Conservation (phyloP, 345 rosid genomes). For the Eucalyptus brandiana region DNA sequence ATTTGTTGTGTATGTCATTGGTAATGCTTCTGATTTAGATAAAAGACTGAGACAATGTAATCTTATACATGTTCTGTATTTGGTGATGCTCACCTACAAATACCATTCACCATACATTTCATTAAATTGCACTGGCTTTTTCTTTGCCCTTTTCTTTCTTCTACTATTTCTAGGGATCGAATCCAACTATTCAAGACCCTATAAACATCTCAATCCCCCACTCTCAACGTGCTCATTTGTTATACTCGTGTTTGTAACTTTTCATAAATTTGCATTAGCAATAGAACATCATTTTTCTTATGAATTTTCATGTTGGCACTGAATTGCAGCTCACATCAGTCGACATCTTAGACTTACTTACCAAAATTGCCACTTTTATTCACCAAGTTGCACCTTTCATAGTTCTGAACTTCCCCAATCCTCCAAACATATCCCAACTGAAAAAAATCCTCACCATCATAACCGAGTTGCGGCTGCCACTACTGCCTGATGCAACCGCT, state of each 20-base stretch:
- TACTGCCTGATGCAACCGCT: too few relatives aligned
- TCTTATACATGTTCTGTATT: fast-evolving
- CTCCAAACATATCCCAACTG: not conserved
- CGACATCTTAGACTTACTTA: not conserved
- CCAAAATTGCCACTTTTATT: not conserved
- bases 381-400: not conserved
- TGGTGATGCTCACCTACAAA: not conserved
- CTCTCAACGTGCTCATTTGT: too few relatives aligned
- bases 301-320: not conserved
- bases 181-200: not conserved
- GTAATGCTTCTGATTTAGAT: not conserved
- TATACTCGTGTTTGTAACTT: too few relatives aligned
- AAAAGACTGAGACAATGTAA: fast-evolving
- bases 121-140: not conserved
- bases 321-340: not conserved
- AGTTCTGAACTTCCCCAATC: not conserved
- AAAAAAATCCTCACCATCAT: not conserved
- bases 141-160: not conserved
- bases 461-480: not conserved
- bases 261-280: too few relatives aligned
- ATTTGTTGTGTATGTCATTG: fast-evolving
- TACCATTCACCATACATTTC: not conserved
- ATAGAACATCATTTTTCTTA: too few relatives aligned
- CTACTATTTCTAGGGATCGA: not conserved
- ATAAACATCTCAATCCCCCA: not conserved